Percentiles rank a stretch among this genome's conserved stretches.
Evolutionary conservation across 2,329 filamentous ascomycete species (phyloP).

Genomic region (Trichothecium sympodiale): DNA sequence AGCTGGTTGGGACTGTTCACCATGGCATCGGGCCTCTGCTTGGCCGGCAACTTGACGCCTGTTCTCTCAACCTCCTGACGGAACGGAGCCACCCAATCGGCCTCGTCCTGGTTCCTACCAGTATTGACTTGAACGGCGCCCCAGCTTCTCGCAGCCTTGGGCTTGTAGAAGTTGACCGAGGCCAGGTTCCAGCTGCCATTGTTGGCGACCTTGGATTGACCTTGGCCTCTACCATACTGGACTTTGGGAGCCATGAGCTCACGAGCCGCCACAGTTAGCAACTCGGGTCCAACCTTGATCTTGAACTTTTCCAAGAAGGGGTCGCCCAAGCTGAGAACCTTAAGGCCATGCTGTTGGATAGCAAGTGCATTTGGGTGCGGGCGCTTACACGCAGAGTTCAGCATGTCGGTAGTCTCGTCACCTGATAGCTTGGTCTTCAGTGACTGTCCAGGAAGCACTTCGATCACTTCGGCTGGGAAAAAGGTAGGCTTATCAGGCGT

Average conservation of each 20-base stretch:
- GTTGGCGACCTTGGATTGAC: slow-evolving; percentile 19
- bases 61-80: no score
- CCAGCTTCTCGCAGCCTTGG: no score
- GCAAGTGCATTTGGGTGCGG: slow-evolving; percentile 57
- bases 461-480: slow-evolving; percentile 55
- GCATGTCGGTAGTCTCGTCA: slow-evolving; percentile 57
- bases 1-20: slow-evolving; percentile 13
- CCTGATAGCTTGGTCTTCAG: slow-evolving; percentile 47
- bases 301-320: slow-evolving; percentile 45
- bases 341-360: slow-evolving; percentile 46
- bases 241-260: slow-evolving; percentile 52
- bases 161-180: background rate
- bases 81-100: background rate
- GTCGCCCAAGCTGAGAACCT: slow-evolving; percentile 45
- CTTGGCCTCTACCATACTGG: slow-evolving; percentile 35
- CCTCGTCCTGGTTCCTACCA: slow-evolving; percentile 4
- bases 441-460: slow-evolving; percentile 53
- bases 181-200: slow-evolving; percentile 63
- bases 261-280: slow-evolving; percentile 65
- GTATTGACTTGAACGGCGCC: no score
- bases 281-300: slow-evolving; percentile 44
- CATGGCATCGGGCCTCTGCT: no score
- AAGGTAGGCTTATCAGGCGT: slow-evolving; percentile 45
- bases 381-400: slow-evolving; percentile 57
- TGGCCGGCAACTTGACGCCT: no score